Percentiles rank a stretch among this genome's conserved stretches.
Conservation (phyloP, 1,284 basidiomycete species). For the Stygiomarasmius scandens region DNA sequence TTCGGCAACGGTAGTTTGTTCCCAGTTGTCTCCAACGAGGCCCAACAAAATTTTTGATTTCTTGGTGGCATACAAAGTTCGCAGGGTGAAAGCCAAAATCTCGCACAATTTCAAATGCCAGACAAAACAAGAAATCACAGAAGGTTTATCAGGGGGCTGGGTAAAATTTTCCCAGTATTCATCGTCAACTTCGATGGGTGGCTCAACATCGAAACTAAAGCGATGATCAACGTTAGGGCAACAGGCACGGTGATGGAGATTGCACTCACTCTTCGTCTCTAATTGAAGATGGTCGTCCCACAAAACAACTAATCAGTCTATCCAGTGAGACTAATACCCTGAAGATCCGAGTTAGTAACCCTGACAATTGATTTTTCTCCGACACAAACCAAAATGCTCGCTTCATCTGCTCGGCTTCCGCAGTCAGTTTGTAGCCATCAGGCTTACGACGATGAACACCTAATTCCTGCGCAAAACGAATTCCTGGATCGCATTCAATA, state of each 20-base stretch:
- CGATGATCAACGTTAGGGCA: background rate
- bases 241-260: background rate
- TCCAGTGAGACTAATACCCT: slow-evolving; percentile 66
- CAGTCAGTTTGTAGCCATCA: slow-evolving; percentile 34
- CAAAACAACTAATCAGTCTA: slow-evolving; percentile 61
- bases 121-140: slow-evolving; percentile 52
- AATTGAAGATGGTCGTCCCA: slow-evolving; percentile 75
- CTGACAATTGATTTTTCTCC: too few species aligned
- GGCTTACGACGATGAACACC: slow-evolving; percentile 54
- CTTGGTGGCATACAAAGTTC: slow-evolving; percentile 52
- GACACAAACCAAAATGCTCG: slow-evolving; percentile 73
- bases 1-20: slow-evolving; percentile 15
- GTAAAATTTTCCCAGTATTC: slow-evolving; percentile 63
- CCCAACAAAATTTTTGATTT: slow-evolving; percentile 55
- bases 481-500: slow-evolving; percentile 24
- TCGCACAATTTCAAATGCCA: slow-evolving; percentile 57
- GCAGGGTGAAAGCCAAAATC: slow-evolving; percentile 58
- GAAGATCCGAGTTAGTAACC: background rate
- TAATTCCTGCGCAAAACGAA: slow-evolving; percentile 42
- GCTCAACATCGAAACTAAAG: slow-evolving; percentile 64
- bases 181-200: slow-evolving; percentile 69
- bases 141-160: slow-evolving; percentile 53
- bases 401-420: slow-evolving; percentile 64
- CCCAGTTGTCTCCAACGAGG: slow-evolving; percentile 51
- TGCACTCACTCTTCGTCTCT: slow-evolving; percentile 76